Evolutionary conservation across 257 asterid species (phyloP).

Genomic region (Penstemon davidsonii): DNA sequence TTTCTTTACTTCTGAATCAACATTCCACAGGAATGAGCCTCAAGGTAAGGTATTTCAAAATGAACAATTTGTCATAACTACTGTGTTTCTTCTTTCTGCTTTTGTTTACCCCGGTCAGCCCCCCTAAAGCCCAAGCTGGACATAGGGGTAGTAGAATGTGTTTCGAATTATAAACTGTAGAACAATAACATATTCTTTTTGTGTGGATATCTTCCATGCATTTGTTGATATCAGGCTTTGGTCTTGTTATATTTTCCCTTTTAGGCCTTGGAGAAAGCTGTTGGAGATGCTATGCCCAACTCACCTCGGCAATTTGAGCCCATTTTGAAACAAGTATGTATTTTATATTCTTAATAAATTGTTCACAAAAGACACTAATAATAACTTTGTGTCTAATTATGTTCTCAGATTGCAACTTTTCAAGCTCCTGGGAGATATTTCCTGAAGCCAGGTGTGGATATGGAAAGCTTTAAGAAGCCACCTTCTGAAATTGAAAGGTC

Average conservation of each 20-base stretch:
- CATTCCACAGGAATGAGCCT: slow-evolving; percentile 80
- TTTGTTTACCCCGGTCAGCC: background rate
- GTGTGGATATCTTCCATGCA: slow-evolving; percentile 17
- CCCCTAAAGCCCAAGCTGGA: background rate
- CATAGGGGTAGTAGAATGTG: slow-evolving; percentile 18
- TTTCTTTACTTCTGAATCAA: slow-evolving; percentile 68
- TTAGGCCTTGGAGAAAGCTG: slow-evolving; percentile 91
- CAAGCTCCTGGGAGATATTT: slow-evolving; percentile 87
- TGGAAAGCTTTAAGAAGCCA: slow-evolving; percentile 56
- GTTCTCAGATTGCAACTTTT: slow-evolving; percentile 63
- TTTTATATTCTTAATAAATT: slow-evolving; percentile 24
- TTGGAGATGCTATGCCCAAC: slow-evolving; percentile 74
- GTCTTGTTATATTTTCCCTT: slow-evolving; percentile 24
- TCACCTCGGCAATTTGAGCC: slow-evolving; percentile 71
- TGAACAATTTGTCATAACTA: slow-evolving; percentile 22
- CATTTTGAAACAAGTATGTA: slow-evolving; percentile 74
- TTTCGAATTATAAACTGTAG: slow-evolving; percentile 8
- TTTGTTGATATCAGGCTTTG: slow-evolving; percentile 19
- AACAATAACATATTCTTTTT: background rate
- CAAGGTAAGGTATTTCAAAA: slow-evolving; percentile 52
- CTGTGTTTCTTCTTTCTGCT: slow-evolving; percentile 12
- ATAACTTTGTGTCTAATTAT: slow-evolving; percentile 28
- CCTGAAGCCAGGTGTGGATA: slow-evolving; percentile 70
- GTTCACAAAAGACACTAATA: slow-evolving; percentile 15
- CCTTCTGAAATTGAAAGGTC: slow-evolving; percentile 74